Evolutionary conservation across 208 protist genomes (phyloP).

Genomic region (Leishmania turanica): DNA sequence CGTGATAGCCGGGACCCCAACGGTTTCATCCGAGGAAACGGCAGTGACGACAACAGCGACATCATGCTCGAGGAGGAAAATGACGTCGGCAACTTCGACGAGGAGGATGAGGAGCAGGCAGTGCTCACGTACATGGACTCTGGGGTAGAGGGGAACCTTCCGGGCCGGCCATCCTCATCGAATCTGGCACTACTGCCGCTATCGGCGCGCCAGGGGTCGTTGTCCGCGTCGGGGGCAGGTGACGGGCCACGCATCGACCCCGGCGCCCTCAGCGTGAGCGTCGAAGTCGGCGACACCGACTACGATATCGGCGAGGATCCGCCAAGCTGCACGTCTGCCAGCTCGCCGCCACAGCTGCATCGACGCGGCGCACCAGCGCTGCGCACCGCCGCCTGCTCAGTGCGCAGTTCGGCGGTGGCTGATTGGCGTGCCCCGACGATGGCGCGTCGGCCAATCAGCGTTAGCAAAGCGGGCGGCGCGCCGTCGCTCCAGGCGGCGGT

Average conservation of each 20-base stretch:
- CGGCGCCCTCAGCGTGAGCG: slow-evolving; percentile 6
- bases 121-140: slow-evolving; percentile 59
- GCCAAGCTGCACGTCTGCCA: slow-evolving; percentile 9
- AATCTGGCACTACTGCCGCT: not conserved
- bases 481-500: not conserved
- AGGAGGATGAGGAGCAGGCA: slow-evolving; percentile 65
- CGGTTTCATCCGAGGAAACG: not conserved
- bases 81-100: slow-evolving; percentile 34
- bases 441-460: not conserved
- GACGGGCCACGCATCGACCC: not conserved
- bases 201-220: not conserved
- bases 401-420: not conserved
- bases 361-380: slow-evolving; percentile 3
- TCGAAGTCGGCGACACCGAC: not conserved
- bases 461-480: not conserved
- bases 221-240: not conserved
- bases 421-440: not conserved
- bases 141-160: not conserved
- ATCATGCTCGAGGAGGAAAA: slow-evolving; percentile 7
- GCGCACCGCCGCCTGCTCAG: not conserved
- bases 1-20: not conserved
- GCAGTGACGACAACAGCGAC: slow-evolving; percentile 3
- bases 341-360: slow-evolving; percentile 4
- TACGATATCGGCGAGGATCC: slow-evolving; percentile 15
- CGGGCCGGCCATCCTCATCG: not conserved